Evolutionary conservation across 176 grass and related monocot species (phyloP).

Genomic region (Aechmea fasciata): DNA sequence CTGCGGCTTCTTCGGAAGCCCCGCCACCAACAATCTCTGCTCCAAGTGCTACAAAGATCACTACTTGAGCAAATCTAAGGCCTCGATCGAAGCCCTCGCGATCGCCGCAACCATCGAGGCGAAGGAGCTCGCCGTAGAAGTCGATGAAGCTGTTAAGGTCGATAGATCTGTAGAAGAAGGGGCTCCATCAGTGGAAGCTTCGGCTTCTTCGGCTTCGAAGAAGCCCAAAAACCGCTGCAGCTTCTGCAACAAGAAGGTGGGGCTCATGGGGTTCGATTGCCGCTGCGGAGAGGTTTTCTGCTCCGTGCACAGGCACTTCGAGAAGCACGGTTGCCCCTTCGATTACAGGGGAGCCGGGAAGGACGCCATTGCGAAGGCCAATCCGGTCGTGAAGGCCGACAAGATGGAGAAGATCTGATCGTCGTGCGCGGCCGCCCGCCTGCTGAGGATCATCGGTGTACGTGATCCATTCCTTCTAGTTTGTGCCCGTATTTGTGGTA

Average conservation of each 20-base stretch:
- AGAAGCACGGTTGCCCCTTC: constrained; percentile 49
- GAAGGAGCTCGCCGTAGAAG: constrained; percentile 6
- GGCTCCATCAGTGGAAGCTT: constrained; percentile 1
- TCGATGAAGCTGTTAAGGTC: background rate
- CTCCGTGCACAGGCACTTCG: constrained; percentile 49
- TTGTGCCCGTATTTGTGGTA: background rate
- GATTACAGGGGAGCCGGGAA: constrained; percentile 46
- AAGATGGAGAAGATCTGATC: constrained; percentile 56
- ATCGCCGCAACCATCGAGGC: background rate
- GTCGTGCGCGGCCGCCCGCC: background rate
- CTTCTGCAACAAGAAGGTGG: constrained; percentile 37
- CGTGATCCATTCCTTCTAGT: constrained; percentile 5
- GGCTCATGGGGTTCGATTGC: constrained; percentile 61
- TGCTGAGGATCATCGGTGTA: background rate
- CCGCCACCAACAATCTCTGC: constrained; percentile 42
- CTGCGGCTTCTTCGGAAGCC: constrained; percentile 62
- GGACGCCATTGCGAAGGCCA: constrained; percentile 47
- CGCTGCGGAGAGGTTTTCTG: constrained; percentile 66
- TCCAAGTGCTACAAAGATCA: constrained; percentile 48
- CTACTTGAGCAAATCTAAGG: constrained; percentile 24
- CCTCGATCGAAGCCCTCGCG: constrained; percentile 18
- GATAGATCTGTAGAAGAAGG: background rate
- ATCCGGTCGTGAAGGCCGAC: constrained; percentile 49
- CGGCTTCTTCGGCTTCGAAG: background rate
- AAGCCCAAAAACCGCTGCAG: constrained; percentile 12